Percentiles rank a stretch among this genome's conserved stretches.
These are phyloP conservation scores for Pyrenophora tritici-repentis DNA, from an alignment of 2,329 filamentous ascomycete species.

Conservation along the genomic window DNA sequence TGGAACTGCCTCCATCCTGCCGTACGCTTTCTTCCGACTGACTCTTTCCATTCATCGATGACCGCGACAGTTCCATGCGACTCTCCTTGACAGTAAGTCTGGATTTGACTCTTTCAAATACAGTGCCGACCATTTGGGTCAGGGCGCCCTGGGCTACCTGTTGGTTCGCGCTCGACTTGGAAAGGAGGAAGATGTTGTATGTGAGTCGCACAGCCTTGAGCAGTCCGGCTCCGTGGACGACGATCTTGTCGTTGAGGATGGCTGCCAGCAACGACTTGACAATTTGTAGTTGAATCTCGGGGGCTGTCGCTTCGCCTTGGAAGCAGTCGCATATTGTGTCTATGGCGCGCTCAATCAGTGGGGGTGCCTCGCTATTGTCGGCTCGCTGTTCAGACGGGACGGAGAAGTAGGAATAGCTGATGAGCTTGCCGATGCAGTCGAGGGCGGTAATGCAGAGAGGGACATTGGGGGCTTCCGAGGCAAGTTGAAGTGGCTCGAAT, in stretches of 20 bases:
- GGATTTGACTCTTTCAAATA: slow-evolving; percentile 91
- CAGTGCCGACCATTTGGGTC: slow-evolving; percentile 97
- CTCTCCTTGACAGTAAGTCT: slow-evolving; percentile 86
- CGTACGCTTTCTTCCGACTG: slow-evolving; percentile 40
- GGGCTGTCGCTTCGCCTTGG: slow-evolving; percentile 89
- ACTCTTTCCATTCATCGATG: slow-evolving; percentile 47
- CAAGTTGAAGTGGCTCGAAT: slow-evolving; percentile 87
- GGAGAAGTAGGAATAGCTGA: slow-evolving; percentile 98
- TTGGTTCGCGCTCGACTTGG: slow-evolving; percentile 91
- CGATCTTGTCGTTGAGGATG: slow-evolving; percentile 97
- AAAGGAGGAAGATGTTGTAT: slow-evolving; percentile 98
- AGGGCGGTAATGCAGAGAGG: slow-evolving; percentile 86
- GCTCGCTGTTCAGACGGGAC: slow-evolving; percentile 59
- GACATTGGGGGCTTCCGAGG: slow-evolving; percentile 83
- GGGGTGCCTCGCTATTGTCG: slow-evolving; percentile 55
- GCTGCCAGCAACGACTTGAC: slow-evolving; percentile 95
- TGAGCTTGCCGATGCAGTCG: slow-evolving; percentile 98
- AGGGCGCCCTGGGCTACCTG: slow-evolving; percentile 95
- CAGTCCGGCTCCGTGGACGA: slow-evolving; percentile 93
- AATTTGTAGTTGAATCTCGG: slow-evolving; percentile 95
- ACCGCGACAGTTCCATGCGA: slow-evolving; percentile 61
- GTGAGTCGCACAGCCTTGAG: slow-evolving; percentile 97
- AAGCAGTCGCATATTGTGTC: slow-evolving; percentile 99
- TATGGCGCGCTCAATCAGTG: slow-evolving; percentile 94
- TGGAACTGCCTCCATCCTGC: slow-evolving; percentile 34